These are phyloP conservation scores for Leersia perrieri DNA, from an alignment of 176 grass and related monocot genomes.

Conservation along the genomic window DNA sequence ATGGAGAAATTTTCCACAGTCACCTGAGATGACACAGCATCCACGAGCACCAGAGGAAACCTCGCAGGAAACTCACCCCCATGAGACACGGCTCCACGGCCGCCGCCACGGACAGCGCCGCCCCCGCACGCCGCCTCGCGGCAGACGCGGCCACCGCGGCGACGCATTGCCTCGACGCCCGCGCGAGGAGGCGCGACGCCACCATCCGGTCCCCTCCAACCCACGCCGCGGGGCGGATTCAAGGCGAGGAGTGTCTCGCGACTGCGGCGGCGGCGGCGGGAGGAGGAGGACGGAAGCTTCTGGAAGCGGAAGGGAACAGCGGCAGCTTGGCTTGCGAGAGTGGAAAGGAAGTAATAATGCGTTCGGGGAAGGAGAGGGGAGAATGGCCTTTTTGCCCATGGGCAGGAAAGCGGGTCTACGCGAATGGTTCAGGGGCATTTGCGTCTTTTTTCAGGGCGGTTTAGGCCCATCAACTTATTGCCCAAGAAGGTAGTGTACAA, in stretches of 20 bases:
- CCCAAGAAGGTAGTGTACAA: conserved; percentile 16
- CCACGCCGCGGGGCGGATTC: not conserved
- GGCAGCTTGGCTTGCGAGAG: not conserved
- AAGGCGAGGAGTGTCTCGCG: not conserved
- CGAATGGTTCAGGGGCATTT: not conserved
- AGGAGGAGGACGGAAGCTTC: conserved; percentile 10
- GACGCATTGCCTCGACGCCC: conserved; percentile 23
- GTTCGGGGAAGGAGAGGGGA: not conserved
- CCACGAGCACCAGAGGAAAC: not conserved
- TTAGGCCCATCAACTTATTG: conserved; percentile 9
- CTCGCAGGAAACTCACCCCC: conserved; percentile 14
- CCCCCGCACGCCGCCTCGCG: not conserved
- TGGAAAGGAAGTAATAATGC: not conserved
- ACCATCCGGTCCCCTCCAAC: conserved; percentile 4
- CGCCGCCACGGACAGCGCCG: not conserved
- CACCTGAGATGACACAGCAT: not conserved
- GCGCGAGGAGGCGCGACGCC: conserved; percentile 28
- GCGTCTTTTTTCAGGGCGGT: not conserved
- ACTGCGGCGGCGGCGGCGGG: not conserved
- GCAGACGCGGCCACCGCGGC: no score
- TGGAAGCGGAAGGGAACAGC: conserved; percentile 27
- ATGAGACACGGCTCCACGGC: not conserved
- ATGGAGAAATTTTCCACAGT: not conserved
- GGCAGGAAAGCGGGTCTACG: no score
- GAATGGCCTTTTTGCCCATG: not conserved